phyloP scores from a whole-genome alignment of 2,329 filamentous ascomycete species.

The Aspergillus japonicus region DNA sequence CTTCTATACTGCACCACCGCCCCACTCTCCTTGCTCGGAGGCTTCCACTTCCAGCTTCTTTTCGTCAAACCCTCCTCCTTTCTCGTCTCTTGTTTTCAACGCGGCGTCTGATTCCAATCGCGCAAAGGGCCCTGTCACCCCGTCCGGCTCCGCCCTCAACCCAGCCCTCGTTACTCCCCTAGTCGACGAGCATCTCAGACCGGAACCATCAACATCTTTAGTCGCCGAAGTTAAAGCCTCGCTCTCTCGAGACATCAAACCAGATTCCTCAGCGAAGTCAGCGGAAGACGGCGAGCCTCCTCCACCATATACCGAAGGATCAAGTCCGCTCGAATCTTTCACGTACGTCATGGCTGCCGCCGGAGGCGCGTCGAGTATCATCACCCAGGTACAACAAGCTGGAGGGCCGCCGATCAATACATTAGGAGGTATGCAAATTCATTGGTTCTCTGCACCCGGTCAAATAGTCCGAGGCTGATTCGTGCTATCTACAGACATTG shows the following conservation, averaged over 20 bases:
- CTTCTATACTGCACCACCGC: conserved; percentile 41
- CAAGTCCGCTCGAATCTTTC: conserved; percentile 87
- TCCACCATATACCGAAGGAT: conserved; percentile 91
- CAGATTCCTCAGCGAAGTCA: conserved; percentile 69
- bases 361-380: conserved; percentile 95
- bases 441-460: background rate
- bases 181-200: conserved; percentile 49
- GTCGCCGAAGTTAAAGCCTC: conserved; percentile 79
- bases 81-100: conserved; percentile 63
- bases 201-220: conserved; percentile 48
- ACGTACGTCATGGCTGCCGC: conserved; percentile 97
- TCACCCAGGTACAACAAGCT: conserved; percentile 96
- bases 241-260: conserved; percentile 78
- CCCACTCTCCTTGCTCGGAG: conserved; percentile 38
- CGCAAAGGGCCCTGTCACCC: conserved; percentile 45
- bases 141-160: conserved; percentile 47
- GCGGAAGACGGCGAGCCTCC: conserved; percentile 84
- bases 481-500: conserved; percentile 59
- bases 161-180: conserved; percentile 54
- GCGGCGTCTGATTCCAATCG: conserved; percentile 40
- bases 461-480: conserved; percentile 9
- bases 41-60: conserved; percentile 51
- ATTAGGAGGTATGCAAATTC: conserved; percentile 67
- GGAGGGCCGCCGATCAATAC: conserved; percentile 82
- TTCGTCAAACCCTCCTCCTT: conserved; percentile 59